phyloP scores from a whole-genome alignment of 805 yeast species.

The Pichia eremophila region DNA sequence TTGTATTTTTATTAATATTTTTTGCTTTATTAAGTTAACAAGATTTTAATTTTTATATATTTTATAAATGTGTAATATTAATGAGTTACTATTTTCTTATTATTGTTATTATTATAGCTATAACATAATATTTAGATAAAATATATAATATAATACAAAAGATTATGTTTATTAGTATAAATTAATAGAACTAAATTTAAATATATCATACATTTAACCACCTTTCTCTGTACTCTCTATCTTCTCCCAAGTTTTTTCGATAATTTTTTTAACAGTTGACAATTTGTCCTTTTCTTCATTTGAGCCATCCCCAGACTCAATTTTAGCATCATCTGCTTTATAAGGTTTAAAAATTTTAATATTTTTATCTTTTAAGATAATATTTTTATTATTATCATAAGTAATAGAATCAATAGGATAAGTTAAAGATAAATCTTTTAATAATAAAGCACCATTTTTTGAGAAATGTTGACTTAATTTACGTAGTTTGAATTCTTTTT shows the following conservation, averaged over 20 bases:
- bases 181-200: no score
- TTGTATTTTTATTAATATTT: conserved; percentile 49
- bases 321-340: conserved; percentile 24
- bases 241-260: conserved; percentile 40
- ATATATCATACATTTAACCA: conserved; percentile 26
- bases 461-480: conserved; percentile 17
- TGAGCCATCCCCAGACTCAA: conserved; percentile 16
- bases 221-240: conserved; percentile 41
- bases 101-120: no score
- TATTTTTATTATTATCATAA: conserved; percentile 27
- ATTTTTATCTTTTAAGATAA: conserved; percentile 29
- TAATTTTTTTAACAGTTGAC: conserved; percentile 34
- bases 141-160: not conserved
- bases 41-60: no score
- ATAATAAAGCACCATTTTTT: conserved; percentile 22
- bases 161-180: not conserved
- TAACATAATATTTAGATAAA: no score
- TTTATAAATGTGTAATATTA: not conserved
- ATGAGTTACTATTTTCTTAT: no score
- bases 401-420: conserved; percentile 27
- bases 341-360: conserved; percentile 32
- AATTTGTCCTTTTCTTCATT: conserved; percentile 19
- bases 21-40: conserved; percentile 40
- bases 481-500: conserved; percentile 17
- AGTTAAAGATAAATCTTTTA: conserved; percentile 18